A percentile compares a stretch with the other conserved stretches of the same genome.
phyloP scores from a whole-genome alignment of 495 filamentous ascomycete genomes.

The Trichoderma virens region DNA sequence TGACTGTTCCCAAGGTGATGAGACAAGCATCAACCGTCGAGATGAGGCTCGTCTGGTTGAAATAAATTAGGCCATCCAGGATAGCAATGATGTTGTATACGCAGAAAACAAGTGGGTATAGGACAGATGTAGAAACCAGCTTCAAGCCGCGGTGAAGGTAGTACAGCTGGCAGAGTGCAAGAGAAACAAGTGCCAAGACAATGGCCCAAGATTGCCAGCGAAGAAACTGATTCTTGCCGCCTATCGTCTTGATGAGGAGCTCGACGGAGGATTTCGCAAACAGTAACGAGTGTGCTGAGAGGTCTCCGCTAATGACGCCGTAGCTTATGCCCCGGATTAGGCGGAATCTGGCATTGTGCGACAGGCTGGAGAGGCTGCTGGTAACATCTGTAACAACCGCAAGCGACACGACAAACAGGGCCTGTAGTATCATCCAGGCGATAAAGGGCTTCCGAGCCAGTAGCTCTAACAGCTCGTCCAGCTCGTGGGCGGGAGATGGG shows the following conservation, averaged over 20 bases:
- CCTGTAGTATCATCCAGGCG: conserved; percentile 82
- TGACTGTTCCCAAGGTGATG: conserved; percentile 77
- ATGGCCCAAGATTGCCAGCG: conserved; percentile 97
- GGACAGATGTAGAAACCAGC: conserved; percentile 86
- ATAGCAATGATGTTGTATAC: conserved; percentile 99
- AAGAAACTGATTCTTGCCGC: conserved; percentile 88
- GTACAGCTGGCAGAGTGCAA: conserved; percentile 89
- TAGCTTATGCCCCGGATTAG: conserved; percentile 83
- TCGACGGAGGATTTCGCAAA: conserved; percentile 96
- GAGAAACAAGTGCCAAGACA: conserved; percentile 66
- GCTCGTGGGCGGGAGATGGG: conserved; percentile 84
- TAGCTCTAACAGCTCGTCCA: conserved; percentile 72
- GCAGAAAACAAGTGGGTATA: conserved; percentile 98
- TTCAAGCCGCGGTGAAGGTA: conserved; percentile 91
- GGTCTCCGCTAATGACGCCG: conserved; percentile 80
- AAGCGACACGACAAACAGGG: conserved; percentile 60
- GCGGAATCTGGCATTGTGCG: conserved; percentile 55
- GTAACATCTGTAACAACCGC: conserved; percentile 55
- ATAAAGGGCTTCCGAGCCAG: conserved; percentile 70
- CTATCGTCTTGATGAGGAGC: conserved; percentile 85
- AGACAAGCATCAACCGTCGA: conserved; percentile 67
- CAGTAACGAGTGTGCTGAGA: conserved; percentile 88
- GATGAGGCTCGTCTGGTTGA: conserved; percentile 77
- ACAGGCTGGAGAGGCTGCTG: conserved; percentile 36
- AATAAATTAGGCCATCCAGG: conserved; percentile 94